A percentile compares a stretch with the other conserved stretches of the same genome.
phyloP scores from a whole-genome alignment of 805 yeast species.

The Candida anglica region DNA sequence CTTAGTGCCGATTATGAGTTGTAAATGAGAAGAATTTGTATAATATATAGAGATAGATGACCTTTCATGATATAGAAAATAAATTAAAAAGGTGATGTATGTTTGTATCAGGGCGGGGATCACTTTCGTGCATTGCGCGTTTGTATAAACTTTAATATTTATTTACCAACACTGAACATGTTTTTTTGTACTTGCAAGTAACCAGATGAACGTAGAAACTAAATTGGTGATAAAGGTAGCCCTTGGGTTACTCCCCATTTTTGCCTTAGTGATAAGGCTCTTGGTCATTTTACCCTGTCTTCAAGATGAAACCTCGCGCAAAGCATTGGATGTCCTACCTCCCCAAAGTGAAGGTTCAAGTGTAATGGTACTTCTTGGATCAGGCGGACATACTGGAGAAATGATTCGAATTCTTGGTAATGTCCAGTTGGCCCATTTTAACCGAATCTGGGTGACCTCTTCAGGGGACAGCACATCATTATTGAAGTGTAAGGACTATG shows the following conservation, averaged over 20 bases:
- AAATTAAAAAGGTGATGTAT: no score
- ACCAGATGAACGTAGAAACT: slow-evolving; percentile 7
- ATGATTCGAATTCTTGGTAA: slow-evolving; percentile 67
- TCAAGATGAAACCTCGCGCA: no score
- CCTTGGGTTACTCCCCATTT: slow-evolving; percentile 15
- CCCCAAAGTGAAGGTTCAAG: slow-evolving; percentile 13
- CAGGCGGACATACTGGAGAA: slow-evolving; percentile 97
- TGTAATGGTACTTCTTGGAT: slow-evolving; percentile 72
- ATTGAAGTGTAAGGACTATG: slow-evolving; percentile 33
- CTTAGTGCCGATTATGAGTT: slow-evolving; percentile 12
- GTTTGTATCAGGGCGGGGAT: no score
- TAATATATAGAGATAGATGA: no score
- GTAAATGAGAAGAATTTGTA: neutral
- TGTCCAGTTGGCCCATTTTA: slow-evolving; percentile 22
- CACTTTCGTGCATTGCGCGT: no score
- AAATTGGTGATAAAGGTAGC: slow-evolving; percentile 9
- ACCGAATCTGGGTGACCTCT: slow-evolving; percentile 40
- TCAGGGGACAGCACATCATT: slow-evolving; percentile 52
- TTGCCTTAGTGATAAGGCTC: slow-evolving; percentile 18
- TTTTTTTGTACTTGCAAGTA: no score
- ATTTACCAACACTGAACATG: no score
- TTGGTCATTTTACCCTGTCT: slow-evolving; percentile 16
- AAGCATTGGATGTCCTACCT: slow-evolving; percentile 5
- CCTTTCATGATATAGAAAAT: no score
- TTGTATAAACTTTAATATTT: no score